Percentiles rank a stretch among this genome's conserved stretches.
Evolutionary conservation across 257 asterid species (phyloP).

Genomic region (Agastache rugosa): DNA sequence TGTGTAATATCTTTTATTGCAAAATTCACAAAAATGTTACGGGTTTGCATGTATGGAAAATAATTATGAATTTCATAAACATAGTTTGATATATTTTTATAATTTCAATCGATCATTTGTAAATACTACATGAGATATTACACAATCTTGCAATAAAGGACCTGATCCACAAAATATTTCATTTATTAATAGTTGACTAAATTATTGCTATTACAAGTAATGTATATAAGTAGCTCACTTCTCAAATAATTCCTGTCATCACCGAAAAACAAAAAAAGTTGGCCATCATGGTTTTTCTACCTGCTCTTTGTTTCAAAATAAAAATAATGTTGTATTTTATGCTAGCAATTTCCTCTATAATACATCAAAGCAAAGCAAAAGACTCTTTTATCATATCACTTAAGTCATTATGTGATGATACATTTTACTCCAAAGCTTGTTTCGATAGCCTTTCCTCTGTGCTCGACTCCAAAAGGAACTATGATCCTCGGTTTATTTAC

Average conservation of each 20-base stretch:
- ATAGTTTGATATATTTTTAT: too few species aligned
- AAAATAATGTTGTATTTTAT: background rate
- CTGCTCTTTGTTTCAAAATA: background rate
- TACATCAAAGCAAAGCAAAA: constrained; percentile 16
- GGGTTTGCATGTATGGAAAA: too few species aligned
- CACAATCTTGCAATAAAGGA: background rate
- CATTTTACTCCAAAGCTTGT: constrained; percentile 27
- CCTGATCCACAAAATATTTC: background rate
- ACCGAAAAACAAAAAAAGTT: background rate
- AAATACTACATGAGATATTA: background rate
- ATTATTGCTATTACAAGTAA: background rate
- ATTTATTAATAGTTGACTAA: background rate
- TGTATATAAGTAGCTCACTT: background rate
- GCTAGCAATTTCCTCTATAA: background rate
- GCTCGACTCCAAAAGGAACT: constrained; percentile 9
- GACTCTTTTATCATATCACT: constrained; percentile 19
- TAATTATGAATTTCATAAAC: too few species aligned
- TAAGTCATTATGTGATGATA: constrained; percentile 17
- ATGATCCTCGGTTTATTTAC: constrained; percentile 2
- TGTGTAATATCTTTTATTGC: too few species aligned
- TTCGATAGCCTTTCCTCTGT: constrained; percentile 21
- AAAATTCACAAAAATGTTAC: too few species aligned
- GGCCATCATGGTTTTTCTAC: background rate
- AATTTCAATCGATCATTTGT: too few species aligned
- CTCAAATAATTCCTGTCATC: background rate